Evolutionary conservation across 805 yeast species (phyloP).

Genomic region (Scheffersomyces ergatensis): DNA sequence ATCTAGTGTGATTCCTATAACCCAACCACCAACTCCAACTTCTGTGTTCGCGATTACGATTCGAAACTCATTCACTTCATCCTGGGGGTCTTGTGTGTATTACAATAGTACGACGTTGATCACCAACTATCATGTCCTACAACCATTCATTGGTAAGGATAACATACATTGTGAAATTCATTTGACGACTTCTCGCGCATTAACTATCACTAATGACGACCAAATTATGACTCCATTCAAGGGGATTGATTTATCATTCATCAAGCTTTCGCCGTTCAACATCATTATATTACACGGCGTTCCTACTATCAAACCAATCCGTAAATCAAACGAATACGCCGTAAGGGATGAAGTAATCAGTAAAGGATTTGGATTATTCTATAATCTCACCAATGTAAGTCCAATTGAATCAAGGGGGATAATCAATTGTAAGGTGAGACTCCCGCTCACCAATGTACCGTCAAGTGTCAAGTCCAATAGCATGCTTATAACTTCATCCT

Average conservation of each 20-base stretch:
- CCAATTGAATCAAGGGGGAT: constrained; percentile 37
- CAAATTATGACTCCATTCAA: constrained; percentile 26
- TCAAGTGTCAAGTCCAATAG: constrained; percentile 4
- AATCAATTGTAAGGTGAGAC: constrained; percentile 15
- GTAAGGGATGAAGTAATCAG: constrained; percentile 25
- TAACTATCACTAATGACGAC: constrained; percentile 11
- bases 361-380: constrained; percentile 41
- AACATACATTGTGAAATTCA: neutral
- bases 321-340: neutral
- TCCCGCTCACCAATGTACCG: constrained; percentile 1
- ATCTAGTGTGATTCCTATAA: neutral
- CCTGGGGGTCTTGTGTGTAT: constrained; percentile 48
- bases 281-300: neutral
- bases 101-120: constrained; percentile 27
- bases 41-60: neutral
- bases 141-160: constrained; percentile 8
- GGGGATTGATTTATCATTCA: constrained; percentile 38
- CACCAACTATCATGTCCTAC: constrained; percentile 44
- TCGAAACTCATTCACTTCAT: neutral
- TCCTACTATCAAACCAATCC: neutral
- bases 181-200: neutral
- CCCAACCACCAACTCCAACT: too few species aligned
- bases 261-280: constrained; percentile 9
- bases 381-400: constrained; percentile 10
- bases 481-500: constrained; percentile 35